A percentile compares a stretch with the other conserved stretches of the same genome.
Evolutionary conservation across 129 eudicot genomes (phyloP).

Genomic region (Flaveria sonorensis): DNA sequence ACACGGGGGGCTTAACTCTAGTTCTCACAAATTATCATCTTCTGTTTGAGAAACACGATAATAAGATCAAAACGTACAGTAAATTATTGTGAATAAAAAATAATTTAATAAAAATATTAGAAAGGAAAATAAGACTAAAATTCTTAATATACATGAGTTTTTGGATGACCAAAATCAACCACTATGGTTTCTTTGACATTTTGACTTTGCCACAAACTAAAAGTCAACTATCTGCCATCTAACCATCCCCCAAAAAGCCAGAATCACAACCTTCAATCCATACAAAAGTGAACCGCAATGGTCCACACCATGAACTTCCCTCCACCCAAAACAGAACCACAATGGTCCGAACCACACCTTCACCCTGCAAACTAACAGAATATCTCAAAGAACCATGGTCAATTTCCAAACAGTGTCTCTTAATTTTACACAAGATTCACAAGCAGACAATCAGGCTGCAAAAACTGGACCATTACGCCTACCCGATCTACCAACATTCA

Average conservation of each 20-base stretch:
- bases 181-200: background rate
- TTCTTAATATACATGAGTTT: background rate
- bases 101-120: background rate
- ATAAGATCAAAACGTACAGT: background rate
- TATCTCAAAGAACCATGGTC: conserved; percentile 20
- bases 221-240: conserved; percentile 23
- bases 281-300: conserved; percentile 19
- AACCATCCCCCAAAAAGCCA: conserved; percentile 12
- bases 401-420: conserved; percentile 28
- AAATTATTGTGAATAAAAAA: background rate
- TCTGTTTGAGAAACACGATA: background rate
- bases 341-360: background rate
- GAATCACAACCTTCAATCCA: background rate
- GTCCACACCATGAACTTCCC: background rate
- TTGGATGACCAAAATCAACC: conserved; percentile 9
- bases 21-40: background rate
- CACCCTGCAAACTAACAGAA: background rate
- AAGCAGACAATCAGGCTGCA: conserved; percentile 32
- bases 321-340: background rate
- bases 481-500: conserved; percentile 22
- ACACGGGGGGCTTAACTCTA: no score
- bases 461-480: conserved; percentile 31
- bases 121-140: background rate
- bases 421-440: conserved; percentile 11
- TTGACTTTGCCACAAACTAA: conserved; percentile 19